Base-by-base conservation (phyloP, 345 rosid species). In the Heritiera littoralis region DNA sequence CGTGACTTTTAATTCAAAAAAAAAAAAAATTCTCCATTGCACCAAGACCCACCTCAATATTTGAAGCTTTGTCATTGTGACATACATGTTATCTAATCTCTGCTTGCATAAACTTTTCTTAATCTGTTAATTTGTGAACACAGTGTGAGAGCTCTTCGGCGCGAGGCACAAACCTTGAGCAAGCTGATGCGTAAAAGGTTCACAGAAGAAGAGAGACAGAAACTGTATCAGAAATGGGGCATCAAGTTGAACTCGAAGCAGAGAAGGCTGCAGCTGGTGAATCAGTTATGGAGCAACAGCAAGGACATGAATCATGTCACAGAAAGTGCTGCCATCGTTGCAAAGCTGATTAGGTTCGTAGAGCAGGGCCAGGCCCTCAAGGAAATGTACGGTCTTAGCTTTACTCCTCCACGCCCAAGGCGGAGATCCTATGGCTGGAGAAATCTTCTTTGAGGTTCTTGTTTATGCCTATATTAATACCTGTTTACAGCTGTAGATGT, bases 321-420 rank as follows among this genome's bases (percentile, higher is more conserved):
- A 0, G 97, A 94, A 78, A 96, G 99, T 30, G 95, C 97, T 35
- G 79, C 92, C 1, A 81, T 96, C 38, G 89, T 96, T 32, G 97
- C 97, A 1, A 96, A 92, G 87, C 87, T 96, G 63, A 87, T 89
- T 30, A 87, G 89, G 82, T 91, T 96, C 64, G 89, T 88, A 8
- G 98, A 91, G 77, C 95, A 94, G 73, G 99, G 97, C 35, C 83
- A 85, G 30, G 95, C 89, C 45, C 86, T 90, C 51, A 94, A 94
- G 86, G 97, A 89, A 83, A 92, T 91, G 97, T 90, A 92, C 64
- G 97, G 99, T 7, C 93, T 94, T 65, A 94, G 94, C 85, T 94
- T 96, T 87, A 86, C 95, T 9, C 90, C 94, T 35, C 88, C 91
- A 3, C 81, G 81, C 66, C 69, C 86, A 55, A 86, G 84, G 77